These are phyloP conservation scores for Blastobotrys indianensis DNA, from an alignment of 1,139 yeast species.

Conservation along the genomic window DNA sequence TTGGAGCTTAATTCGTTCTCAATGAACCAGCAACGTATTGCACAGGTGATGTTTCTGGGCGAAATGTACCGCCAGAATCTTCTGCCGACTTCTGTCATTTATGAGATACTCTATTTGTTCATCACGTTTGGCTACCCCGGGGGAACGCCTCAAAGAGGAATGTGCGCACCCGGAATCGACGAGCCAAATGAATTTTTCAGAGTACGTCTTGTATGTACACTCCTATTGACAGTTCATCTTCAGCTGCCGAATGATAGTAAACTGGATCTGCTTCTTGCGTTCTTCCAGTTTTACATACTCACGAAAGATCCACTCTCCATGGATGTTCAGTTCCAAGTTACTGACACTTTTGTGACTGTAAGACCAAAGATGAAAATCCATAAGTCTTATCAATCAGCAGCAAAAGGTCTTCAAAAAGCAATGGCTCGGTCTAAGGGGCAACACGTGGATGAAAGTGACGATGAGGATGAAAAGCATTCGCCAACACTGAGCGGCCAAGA, in stretches of 20 bases:
- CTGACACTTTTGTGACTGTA: conserved; percentile 36
- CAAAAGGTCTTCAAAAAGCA: conserved; percentile 25
- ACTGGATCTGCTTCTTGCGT: conserved; percentile 47
- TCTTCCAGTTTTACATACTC: conserved; percentile 69
- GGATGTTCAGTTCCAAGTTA: conserved; percentile 54
- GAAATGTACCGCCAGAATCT: conserved; percentile 43
- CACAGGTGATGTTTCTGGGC: conserved; percentile 56
- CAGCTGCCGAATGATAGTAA: conserved; percentile 30
- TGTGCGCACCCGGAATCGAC: conserved; percentile 45
- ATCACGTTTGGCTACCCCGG: conserved; percentile 66
- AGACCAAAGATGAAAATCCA: conserved; percentile 38
- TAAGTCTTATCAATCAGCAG: conserved; percentile 32
- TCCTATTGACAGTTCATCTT: too few relatives aligned
- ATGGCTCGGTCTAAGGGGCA: conserved; percentile 26
- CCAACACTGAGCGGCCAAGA: conserved; percentile 13
- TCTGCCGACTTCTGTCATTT: conserved; percentile 34
- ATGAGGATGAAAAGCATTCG: conserved; percentile 9
- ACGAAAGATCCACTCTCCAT: conserved; percentile 63
- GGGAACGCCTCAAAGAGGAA: conserved; percentile 51
- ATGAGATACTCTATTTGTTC: conserved; percentile 54
- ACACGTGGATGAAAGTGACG: conserved; percentile 15
- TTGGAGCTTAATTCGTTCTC: conserved; percentile 61
- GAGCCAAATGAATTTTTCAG: conserved; percentile 67
- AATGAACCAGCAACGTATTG: conserved; percentile 53
- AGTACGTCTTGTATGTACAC: conserved; percentile 47